These are phyloP conservation scores for Lotmaria passim DNA, from an alignment of 208 protist genomes.

Conservation along the genomic window DNA sequence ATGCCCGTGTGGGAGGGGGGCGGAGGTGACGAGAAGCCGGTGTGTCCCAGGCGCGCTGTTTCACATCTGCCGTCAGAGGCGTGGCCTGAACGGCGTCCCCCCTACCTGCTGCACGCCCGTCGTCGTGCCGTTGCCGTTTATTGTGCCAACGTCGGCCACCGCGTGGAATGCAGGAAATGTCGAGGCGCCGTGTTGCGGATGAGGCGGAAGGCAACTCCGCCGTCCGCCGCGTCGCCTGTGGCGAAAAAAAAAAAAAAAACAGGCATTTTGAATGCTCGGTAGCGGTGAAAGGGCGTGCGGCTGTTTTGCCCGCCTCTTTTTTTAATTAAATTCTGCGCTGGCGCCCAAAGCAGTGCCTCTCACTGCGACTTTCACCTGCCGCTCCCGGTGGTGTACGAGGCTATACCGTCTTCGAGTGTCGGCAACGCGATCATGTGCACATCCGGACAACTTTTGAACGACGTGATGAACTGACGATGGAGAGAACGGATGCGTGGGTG, in stretches of 20 bases:
- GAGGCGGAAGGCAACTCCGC: constrained; percentile 41
- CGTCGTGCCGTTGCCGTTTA: constrained; percentile 49
- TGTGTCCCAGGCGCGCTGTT: constrained; percentile 80
- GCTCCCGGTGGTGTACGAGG: constrained; percentile 65
- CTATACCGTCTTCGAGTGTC: constrained; percentile 74
- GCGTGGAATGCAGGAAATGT: constrained; percentile 24
- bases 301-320: neutral
- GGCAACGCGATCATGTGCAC: constrained; percentile 36
- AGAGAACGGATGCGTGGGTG: neutral
- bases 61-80: constrained; percentile 62
- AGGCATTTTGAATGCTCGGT: constrained; percentile 77
- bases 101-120: constrained; percentile 49
- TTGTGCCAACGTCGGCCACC: constrained; percentile 27
- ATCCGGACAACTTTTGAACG: constrained; percentile 62
- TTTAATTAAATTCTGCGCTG: neutral
- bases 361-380: constrained; percentile 39
- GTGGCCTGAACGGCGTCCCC: constrained; percentile 33
- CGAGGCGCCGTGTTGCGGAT: constrained; percentile 15
- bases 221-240: constrained; percentile 70
- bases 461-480: constrained; percentile 27
- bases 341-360: constrained; percentile 19
- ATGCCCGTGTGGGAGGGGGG: too few relatives aligned
- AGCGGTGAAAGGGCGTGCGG: constrained; percentile 3
- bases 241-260: too few relatives aligned
- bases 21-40: constrained; percentile 87